phyloP scores from a whole-genome alignment of 73 alveolate genomes.

The Blepharisma stoltei region DNA sequence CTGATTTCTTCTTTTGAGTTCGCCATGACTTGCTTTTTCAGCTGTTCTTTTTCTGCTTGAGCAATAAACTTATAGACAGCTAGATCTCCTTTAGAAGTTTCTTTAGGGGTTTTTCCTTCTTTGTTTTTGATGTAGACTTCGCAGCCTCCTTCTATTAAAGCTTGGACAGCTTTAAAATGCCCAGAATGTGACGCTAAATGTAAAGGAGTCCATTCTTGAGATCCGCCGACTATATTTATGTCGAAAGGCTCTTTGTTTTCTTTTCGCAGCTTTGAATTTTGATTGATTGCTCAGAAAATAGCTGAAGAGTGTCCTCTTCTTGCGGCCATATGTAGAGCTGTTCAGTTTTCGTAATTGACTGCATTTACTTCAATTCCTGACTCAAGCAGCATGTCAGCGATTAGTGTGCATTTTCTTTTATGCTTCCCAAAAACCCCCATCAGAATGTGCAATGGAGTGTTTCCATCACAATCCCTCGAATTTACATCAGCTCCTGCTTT shows the following conservation, averaged over 20 bases:
- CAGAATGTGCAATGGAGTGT: conserved; percentile 54
- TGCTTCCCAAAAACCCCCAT: conserved; percentile 53
- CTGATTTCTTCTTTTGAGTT: no score
- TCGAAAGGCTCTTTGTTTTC: conserved; percentile 44
- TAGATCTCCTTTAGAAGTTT: conserved; percentile 20
- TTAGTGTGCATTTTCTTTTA: conserved; percentile 13
- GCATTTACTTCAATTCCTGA: conserved; percentile 47
- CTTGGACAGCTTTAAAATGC: conserved; percentile 58
- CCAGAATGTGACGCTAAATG: conserved; percentile 72
- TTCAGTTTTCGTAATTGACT: conserved; percentile 50
- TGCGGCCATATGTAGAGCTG: conserved; percentile 68
- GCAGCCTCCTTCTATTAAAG: conserved; percentile 53
- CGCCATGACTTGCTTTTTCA: no score
- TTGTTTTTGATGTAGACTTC: conserved; percentile 33
- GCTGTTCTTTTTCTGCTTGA: conserved; percentile 24
- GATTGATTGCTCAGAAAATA: conserved; percentile 42
- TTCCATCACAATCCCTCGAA: conserved; percentile 53
- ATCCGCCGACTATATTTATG: conserved; percentile 50
- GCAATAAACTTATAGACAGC: conserved; percentile 18
- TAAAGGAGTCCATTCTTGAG: conserved; percentile 54
- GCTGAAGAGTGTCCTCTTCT: conserved; percentile 57
- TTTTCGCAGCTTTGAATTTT: conserved; percentile 39
- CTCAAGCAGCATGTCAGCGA: conserved; percentile 33
- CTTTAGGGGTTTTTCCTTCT: conserved; percentile 44
- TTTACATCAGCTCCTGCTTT: conserved; percentile 58